phyloP scores from a whole-genome alignment of 495 filamentous ascomycete species.

The Lophium mytilinum region DNA sequence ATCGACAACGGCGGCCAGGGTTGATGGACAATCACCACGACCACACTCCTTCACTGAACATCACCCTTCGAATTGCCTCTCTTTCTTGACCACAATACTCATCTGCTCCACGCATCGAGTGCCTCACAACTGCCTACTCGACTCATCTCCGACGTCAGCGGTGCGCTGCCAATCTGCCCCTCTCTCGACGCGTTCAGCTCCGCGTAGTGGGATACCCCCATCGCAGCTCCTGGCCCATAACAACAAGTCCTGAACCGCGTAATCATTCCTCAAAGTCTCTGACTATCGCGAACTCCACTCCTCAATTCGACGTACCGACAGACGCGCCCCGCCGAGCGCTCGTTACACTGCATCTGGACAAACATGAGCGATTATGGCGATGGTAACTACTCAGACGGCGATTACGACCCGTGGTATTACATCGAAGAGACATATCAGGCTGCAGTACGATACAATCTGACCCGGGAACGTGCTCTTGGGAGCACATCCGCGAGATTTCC shows the following conservation, averaged over 20 bases:
- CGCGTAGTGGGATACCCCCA: background rate
- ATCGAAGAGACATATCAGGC: constrained; percentile 32
- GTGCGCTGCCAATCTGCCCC: background rate
- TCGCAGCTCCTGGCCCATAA: background rate
- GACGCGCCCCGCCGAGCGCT: background rate
- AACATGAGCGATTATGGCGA: constrained; percentile 26
- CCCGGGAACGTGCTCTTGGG: background rate
- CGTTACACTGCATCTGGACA: background rate
- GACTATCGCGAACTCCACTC: no score
- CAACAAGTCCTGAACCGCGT: no score
- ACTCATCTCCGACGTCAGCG: background rate
- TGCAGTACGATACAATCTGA: constrained; percentile 19
- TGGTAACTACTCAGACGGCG: constrained; percentile 14
- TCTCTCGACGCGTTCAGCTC: background rate
- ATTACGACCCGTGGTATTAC: constrained; percentile 31
- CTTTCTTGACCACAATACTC: background rate
- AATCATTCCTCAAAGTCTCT: no score
- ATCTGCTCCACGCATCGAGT: background rate
- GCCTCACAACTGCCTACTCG: background rate
- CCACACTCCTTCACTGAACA: background rate
- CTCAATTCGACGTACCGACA: background rate
- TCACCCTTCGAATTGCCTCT: background rate
- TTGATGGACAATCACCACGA: no score
- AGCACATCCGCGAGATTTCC: background rate
- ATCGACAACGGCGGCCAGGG: no score